A percentile compares a stretch with the other conserved stretches of the same genome.
These are phyloP conservation scores for Symmetrospora coprosmae DNA, from an alignment of 768 basidiomycete genomes.

Conservation along the genomic window DNA sequence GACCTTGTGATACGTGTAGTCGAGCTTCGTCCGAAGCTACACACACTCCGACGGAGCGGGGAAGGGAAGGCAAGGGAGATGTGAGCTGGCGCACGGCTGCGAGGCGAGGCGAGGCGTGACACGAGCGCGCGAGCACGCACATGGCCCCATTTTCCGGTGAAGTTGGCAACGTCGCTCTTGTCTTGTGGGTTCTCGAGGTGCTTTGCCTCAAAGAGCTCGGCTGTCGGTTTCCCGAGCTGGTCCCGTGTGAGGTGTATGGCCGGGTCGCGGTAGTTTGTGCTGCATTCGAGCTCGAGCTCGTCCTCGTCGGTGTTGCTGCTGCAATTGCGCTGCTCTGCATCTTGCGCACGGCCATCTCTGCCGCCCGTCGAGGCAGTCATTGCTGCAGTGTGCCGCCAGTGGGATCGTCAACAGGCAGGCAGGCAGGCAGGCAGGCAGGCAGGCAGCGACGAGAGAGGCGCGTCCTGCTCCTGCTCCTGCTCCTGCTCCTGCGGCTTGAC, in stretches of 20 bases:
- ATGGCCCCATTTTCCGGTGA: conserved; percentile 20
- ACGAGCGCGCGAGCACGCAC: not conserved
- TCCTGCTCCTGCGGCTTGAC: too few relatives aligned
- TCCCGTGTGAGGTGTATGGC: conserved; percentile 21
- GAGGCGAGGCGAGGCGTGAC: not conserved
- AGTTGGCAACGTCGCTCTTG: not conserved
- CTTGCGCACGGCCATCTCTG: too few relatives aligned
- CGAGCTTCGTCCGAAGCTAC: conserved; percentile 20
- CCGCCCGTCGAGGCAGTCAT: not conserved
- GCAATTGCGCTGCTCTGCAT: too few relatives aligned
- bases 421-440: too few relatives aligned
- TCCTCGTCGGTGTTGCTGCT: not conserved
- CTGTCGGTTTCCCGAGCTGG: conserved; percentile 27
- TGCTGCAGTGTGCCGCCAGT: not conserved
- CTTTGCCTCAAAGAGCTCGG: conserved; percentile 29
- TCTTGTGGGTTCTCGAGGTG: not conserved
- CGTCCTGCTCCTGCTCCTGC: too few relatives aligned
- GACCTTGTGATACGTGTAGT: conserved; percentile 32
- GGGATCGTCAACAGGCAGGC: too few relatives aligned
- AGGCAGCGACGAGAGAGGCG: too few relatives aligned
- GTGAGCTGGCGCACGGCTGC: not conserved
- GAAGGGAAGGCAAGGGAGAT: conserved; percentile 14
- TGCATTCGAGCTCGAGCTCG: not conserved
- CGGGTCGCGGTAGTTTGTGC: conserved; percentile 1
- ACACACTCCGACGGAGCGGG: conserved; percentile 14